phyloP scores from a whole-genome alignment of 208 protist species.

The Angomonas deanei region DNA sequence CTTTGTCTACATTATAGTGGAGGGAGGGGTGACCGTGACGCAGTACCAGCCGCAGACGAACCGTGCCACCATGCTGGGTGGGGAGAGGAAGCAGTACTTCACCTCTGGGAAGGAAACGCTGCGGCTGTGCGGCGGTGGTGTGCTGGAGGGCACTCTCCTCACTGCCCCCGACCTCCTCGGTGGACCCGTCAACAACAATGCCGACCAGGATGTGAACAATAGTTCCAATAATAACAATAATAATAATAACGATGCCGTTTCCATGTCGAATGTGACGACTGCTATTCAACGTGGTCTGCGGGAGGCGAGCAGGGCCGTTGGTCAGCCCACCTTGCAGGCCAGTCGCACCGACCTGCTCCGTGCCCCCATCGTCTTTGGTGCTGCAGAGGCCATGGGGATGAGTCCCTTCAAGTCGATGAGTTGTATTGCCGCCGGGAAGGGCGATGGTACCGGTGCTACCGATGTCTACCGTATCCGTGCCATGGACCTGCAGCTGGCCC shows the following conservation, averaged over 20 bases:
- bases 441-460: slow-evolving; percentile 22
- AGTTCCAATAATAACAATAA: slow-evolving; percentile 10
- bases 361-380: slow-evolving; percentile 58
- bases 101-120: slow-evolving; percentile 56
- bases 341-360: slow-evolving; percentile 47
- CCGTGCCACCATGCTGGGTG: slow-evolving; percentile 1
- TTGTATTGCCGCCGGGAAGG: slow-evolving; percentile 15
- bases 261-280: slow-evolving; percentile 62
- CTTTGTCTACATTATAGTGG: slow-evolving; percentile 74
- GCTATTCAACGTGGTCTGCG: slow-evolving; percentile 63
- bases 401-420: slow-evolving; percentile 54
- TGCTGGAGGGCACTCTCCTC: slow-evolving; percentile 8
- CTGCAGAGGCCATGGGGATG: slow-evolving; percentile 61
- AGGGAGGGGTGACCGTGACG: slow-evolving; percentile 47
- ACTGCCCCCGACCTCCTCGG: not conserved
- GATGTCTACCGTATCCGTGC: slow-evolving; percentile 62
- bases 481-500: slow-evolving; percentile 52
- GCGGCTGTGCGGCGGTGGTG: slow-evolving; percentile 41
- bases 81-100: slow-evolving; percentile 61
- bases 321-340: slow-evolving; percentile 68
- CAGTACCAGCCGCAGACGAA: slow-evolving; percentile 54
- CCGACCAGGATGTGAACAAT: not conserved
- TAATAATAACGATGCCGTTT: slow-evolving; percentile 32
- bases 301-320: slow-evolving; percentile 54
- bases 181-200: not conserved